Evolutionary conservation across 345 rosid genomes (phyloP), one percentile per base, ranked within the genome.

Genomic region (Erucastrum elatum): DNA sequence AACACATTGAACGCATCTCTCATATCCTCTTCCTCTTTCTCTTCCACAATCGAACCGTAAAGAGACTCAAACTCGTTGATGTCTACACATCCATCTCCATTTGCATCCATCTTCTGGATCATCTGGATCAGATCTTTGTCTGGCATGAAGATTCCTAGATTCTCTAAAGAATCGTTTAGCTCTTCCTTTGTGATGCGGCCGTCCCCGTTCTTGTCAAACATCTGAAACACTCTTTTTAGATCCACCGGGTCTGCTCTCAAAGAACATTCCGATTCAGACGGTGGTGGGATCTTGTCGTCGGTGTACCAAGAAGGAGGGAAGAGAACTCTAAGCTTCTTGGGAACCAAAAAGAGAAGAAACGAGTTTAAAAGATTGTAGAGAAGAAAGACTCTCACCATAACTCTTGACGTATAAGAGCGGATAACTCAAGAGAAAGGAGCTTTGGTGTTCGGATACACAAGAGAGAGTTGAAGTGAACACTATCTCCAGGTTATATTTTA

Each of bases 261-360:
- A 44, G 51, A 44, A 3, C 15, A n/a, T 13, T 49, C 55, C 56
- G 81, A 1, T 31, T 29, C 25, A 2, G 81, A 37, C 0, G 75
- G 58, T 64, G 80, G 64, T 66, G 66, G 8, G 60, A 30, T 66
- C 59, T 16, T 78, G 77, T 46, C 79, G 31, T 71, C 79, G 30
- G 64, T 70, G 78, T 7, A 77, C 85, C 80, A 84, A 70, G 90
- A 84, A 41, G 70, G 63, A 58, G 85, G 88, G 75, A 85, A 76
- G 71, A 82, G 82, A 66, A 65, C 61, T 33, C 86, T 70, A 0
- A 91, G 89, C 68, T 88, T 89, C 78, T 85, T 84, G 72, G 94
- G 91, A 53, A 86, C 64, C 66, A 89, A 78, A 71, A 64, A 82
- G 15, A 84, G 85, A 55, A 88, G 73, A 60, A 83, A 68, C 0